Evolutionary conservation across 495 filamentous ascomycete species (phyloP), one percentile per base, ranked within the genome.

Genomic region (Choiromyces venosus): DNA sequence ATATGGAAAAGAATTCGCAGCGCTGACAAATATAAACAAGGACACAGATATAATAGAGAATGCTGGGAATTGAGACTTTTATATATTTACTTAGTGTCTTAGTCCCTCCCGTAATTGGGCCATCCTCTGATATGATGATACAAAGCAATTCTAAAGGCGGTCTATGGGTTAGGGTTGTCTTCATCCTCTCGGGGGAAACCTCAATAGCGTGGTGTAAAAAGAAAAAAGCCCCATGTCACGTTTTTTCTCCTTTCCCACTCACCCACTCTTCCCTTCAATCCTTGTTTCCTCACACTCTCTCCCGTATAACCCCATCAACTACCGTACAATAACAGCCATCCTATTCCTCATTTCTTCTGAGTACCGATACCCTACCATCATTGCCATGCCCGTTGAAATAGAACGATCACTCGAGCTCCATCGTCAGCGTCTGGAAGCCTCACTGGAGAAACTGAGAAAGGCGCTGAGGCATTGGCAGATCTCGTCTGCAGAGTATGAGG

Each of bases 401-500:
- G 72, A 76, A n/a, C 61, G 38, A 2, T 46, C 77, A 72, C 85
- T 97, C 18, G 93, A 97, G 79, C 87, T 87, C 69, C 93, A 92
- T 74, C 89, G 92, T 33, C 84, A 88, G 70, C 85, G 88, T 14
- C 88, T 97, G 36, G 92, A 97, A 82, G 87, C 87, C 19, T 92
- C 91, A 75, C 87, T 96, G 37, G 83, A 84, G 36, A 88, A 93
- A 78, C 89, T 97, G 14, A 87, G 87, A 33, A 86, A 91, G 76
- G 90, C 93, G 4, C 87, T 98, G 29, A 88, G 87, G 64, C 89
- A 94, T 83, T 98, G 94, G 95, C 90, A 92, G 78, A 89, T 87
- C 69, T 95, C 90, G 88, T 94, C 96, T 78, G 86, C 90, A 21
- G 96, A 97, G 76, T 99, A 98, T 82, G 92, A 96, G 75, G 89